Percentiles rank a stretch among this genome's conserved stretches.
Conservation (phyloP, 495 filamentous ascomycete genomes). For the Neurospora tetraspora region DNA sequence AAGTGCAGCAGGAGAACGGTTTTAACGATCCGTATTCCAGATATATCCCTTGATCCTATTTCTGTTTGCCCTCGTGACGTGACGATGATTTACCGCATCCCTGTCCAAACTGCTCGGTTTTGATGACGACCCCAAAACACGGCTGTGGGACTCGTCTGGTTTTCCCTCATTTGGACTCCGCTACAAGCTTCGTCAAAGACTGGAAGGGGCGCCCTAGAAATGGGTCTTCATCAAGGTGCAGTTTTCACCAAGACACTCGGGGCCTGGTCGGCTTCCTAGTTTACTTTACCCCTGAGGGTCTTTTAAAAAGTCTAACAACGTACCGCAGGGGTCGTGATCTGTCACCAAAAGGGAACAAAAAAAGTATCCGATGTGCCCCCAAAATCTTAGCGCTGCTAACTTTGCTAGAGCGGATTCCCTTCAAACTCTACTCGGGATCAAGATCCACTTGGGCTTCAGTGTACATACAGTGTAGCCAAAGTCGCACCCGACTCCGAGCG, state of each 20-base stretch:
- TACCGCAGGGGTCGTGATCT: background rate
- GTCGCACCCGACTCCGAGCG: background rate
- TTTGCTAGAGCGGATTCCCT: background rate
- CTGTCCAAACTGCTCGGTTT: constrained; percentile 1
- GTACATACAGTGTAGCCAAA: background rate
- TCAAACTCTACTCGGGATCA: background rate
- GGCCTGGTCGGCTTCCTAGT: background rate
- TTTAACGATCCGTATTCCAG: background rate
- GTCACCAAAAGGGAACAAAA: background rate
- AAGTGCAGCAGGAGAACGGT: background rate
- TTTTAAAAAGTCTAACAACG: background rate
- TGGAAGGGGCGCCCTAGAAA: background rate
- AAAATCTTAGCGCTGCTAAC: background rate
- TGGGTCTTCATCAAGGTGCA: background rate
- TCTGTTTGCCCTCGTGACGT: constrained; percentile 18
- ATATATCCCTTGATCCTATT: background rate
- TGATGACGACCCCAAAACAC: constrained; percentile 9
- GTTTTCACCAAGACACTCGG: background rate
- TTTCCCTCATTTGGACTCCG: background rate
- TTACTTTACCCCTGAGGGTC: background rate
- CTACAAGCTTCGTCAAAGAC: background rate
- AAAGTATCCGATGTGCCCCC: background rate
- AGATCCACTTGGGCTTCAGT: background rate
- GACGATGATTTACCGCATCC: constrained; percentile 12
- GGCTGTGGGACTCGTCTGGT: constrained; percentile 7